A percentile compares a stretch with the other conserved stretches of the same genome.
Conservation (phyloP, 1,284 basidiomycete species). For the Cronartium quercuum region DNA sequence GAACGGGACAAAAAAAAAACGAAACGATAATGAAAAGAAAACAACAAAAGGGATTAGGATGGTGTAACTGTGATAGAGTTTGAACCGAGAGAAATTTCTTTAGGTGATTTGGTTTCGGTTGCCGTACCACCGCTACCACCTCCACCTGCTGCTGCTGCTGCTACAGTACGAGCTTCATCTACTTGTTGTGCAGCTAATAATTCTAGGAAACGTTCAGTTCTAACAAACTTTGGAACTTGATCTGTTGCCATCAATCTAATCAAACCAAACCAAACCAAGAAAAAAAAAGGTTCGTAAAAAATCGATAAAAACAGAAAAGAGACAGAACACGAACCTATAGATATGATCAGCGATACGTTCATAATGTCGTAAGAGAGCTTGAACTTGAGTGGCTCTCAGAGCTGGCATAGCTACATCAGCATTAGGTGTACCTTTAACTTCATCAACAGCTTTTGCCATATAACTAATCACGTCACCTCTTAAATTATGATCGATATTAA, state of each 20-base stretch:
- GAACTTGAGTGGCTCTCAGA: conserved; percentile 77
- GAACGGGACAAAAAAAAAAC: neutral
- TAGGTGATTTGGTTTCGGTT: neutral
- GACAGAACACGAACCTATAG: conserved; percentile 70
- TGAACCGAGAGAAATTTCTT: neutral
- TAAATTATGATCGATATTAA: conserved; percentile 95
- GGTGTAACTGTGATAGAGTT: neutral
- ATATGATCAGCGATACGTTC: conserved; percentile 95
- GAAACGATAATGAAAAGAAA: neutral
- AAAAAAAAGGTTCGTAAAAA: neutral
- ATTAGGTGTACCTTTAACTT: conserved; percentile 28
- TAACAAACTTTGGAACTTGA: conserved; percentile 35
- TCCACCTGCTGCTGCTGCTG: neutral
- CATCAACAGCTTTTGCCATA: conserved; percentile 57
- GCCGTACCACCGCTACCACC: neutral
- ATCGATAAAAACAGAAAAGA: neutral
- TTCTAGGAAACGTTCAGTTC: conserved; percentile 32
- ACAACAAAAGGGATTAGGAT: neutral
- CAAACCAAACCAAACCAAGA: neutral
- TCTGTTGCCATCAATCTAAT: conserved; percentile 36
- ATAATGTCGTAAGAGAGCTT: conserved; percentile 86
- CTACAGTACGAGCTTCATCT: neutral
- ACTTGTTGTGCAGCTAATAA: conserved; percentile 29
- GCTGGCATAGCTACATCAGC: conserved; percentile 51
- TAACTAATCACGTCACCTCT: conserved; percentile 90